Evolutionary conservation across 345 rosid species (phyloP), one percentile per base, ranked within the genome.

Genomic region (Euphorbia peplus): DNA sequence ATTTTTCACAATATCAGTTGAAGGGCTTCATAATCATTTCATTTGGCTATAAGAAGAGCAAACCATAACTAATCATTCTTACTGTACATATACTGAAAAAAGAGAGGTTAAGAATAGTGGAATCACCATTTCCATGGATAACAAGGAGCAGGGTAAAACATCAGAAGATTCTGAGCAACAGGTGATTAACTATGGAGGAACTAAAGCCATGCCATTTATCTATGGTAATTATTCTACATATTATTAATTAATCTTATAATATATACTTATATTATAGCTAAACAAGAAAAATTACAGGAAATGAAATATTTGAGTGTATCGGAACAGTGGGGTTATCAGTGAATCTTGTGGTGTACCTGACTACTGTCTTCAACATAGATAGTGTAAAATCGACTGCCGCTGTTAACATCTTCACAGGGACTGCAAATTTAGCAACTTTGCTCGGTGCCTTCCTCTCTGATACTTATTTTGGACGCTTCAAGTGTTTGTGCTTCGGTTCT

Each of bases 401-500:
- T 2, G 14, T 76, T 7, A 79, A 76, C 12, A 12, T 74, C 71
- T 82, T 82, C 58, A 69, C 24, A 55, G 85, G 85, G 4, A 69
- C 75, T 15, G 18, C 75, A 1, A 79, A 71, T 70, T 8, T 76
- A 35, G 80, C 79, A 26, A 71, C 85, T 37, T 68, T 82, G 59
- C 3, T 79, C 22, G 85, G 85, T 18, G 85, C 80, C 21, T 82
- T 70, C 61, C 79, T 82, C 66, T 65, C 72, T 58, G 77, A 79
- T 66, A 18, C 80, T 32, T 73, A 76, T 47, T 57, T 75, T 16
- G 80, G 83, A 59, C 80, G 82, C 41, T 80, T 71, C 63, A 64
- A 73, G 32, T 29, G 75, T 1, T 16, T 82, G 66, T 81, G 57
- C n/a, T 73, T 65, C 9, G 81, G 83, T 65, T 73, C 79, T 16